phyloP scores from a whole-genome alignment of 2,329 filamentous ascomycete genomes.

The Colletotrichum coccodes region DNA sequence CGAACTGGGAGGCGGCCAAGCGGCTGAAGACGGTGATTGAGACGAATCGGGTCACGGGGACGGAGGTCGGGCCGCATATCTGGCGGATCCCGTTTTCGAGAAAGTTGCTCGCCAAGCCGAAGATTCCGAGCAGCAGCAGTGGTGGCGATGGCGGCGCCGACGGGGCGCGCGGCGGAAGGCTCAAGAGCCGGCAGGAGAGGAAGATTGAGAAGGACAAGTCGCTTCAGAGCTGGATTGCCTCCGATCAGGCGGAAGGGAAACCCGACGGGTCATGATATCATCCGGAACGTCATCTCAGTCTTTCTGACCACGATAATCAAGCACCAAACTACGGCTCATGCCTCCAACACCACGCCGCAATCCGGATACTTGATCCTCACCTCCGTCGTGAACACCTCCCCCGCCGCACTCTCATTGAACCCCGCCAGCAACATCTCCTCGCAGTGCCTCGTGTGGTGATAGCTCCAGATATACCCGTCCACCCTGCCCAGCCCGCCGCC shows the following conservation, averaged over 20 bases:
- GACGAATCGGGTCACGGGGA: conserved; percentile 11
- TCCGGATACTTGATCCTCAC: conserved; percentile 30
- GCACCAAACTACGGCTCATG: too few species aligned
- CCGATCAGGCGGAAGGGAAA: not conserved
- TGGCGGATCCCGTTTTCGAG: conserved; percentile 33
- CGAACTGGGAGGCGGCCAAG: conserved; percentile 49
- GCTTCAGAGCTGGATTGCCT: conserved; percentile 13
- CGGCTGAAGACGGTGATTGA: conserved; percentile 30
- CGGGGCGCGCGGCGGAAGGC: not conserved
- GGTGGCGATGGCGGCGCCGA: not conserved
- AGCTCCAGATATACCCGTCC: conserved; percentile 25
- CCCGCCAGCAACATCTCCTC: conserved; percentile 23
- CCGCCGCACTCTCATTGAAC: not conserved
- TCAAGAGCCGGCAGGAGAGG: conserved; percentile 28
- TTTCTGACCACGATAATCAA: not conserved
- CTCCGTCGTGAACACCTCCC: conserved; percentile 15
- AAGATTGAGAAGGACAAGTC: conserved; percentile 30
- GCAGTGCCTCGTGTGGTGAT: conserved; percentile 28
- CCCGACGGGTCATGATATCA: too few species aligned
- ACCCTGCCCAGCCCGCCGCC: conserved; percentile 21
- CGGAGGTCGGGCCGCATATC: conserved; percentile 27
- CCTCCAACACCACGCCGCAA: conserved; percentile 11
- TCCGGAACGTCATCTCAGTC: too few species aligned
- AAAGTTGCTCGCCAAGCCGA: conserved; percentile 31
- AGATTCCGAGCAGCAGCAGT: not conserved